Evolutionary conservation across 2,329 filamentous ascomycete species (phyloP).

Genomic region (Chaetomiaceae sp.): DNA sequence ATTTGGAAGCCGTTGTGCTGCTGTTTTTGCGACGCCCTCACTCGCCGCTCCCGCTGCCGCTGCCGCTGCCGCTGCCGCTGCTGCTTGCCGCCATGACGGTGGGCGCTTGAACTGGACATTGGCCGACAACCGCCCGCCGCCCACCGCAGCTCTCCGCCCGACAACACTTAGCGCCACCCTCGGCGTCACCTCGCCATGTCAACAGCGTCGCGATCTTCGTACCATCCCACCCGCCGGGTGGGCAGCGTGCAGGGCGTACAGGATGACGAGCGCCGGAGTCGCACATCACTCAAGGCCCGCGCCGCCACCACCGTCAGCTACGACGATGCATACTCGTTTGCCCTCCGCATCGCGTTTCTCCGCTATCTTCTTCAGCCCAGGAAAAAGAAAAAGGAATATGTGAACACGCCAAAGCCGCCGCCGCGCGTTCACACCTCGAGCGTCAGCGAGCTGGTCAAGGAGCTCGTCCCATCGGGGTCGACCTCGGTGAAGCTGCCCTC

Average conservation of each 20-base stretch:
- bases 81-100: slow-evolving; percentile 8
- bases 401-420: slow-evolving; percentile 60
- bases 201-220: slow-evolving; percentile 46
- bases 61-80: not conserved
- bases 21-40: not conserved
- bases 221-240: slow-evolving; percentile 42
- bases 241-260: slow-evolving; percentile 25
- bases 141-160: not conserved
- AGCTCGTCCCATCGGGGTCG: slow-evolving; percentile 55
- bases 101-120: slow-evolving; percentile 5
- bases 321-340: slow-evolving; percentile 88
- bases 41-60: not conserved
- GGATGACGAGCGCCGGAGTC: slow-evolving; percentile 39
- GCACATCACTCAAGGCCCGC: slow-evolving; percentile 45
- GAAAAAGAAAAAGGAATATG: slow-evolving; percentile 83
- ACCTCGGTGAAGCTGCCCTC: slow-evolving; percentile 55
- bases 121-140: slow-evolving; percentile 2
- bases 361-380: slow-evolving; percentile 90
- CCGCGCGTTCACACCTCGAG: slow-evolving; percentile 62
- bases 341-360: slow-evolving; percentile 85
- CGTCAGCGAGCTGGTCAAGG: slow-evolving; percentile 82
- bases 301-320: slow-evolving; percentile 49
- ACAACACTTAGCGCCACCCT: not conserved
- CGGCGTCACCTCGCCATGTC: slow-evolving; percentile 40
- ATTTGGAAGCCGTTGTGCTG: not conserved